A percentile compares a stretch with the other conserved stretches of the same genome.
Evolutionary conservation across 179 eudicot genomes (phyloP).

Genomic region (Vitellaria paradoxa): DNA sequence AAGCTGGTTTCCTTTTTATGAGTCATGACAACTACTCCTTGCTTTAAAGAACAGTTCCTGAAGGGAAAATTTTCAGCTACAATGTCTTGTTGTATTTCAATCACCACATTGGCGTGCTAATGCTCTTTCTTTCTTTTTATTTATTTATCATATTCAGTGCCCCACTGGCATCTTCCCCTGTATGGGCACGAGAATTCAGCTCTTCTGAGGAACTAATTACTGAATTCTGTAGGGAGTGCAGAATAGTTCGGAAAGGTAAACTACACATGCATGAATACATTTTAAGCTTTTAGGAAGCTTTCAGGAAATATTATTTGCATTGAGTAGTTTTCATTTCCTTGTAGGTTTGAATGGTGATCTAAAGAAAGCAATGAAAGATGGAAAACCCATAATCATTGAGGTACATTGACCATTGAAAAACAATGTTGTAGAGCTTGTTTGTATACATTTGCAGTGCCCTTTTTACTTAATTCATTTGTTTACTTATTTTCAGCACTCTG

Average conservation of each 20-base stretch:
- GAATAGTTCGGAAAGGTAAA: conserved; percentile 95
- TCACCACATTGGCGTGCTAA: conserved; percentile 13
- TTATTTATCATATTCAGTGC: conserved; percentile 52
- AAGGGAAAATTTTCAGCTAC: not conserved
- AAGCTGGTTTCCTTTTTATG: not conserved
- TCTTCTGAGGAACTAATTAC: conserved; percentile 95
- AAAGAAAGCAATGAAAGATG: conserved; percentile 99
- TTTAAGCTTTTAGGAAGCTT: conserved; percentile 12
- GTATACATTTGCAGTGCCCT: not conserved
- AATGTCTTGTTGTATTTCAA: not conserved
- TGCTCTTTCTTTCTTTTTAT: conserved; percentile 16
- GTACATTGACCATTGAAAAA: conserved; percentile 28
- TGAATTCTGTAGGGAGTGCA: conserved; percentile 98
- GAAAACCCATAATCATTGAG: conserved; percentile 98
- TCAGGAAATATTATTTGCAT: conserved; percentile 10
- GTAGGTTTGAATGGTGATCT: conserved; percentile 97
- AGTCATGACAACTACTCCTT: not conserved
- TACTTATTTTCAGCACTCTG: too few relatives aligned
- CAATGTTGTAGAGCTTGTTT: not conserved
- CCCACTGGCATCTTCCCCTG: conserved; percentile 92
- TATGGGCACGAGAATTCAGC: conserved; percentile 91
- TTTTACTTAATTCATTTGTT: not conserved
- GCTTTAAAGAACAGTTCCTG: not conserved
- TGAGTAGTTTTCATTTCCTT: conserved; percentile 6
- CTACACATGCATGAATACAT: not conserved